A percentile compares a stretch with the other conserved stretches of the same genome.
Evolutionary conservation across 176 grass and related monocot species (phyloP).

Genomic region (Tuctoria greenei): DNA sequence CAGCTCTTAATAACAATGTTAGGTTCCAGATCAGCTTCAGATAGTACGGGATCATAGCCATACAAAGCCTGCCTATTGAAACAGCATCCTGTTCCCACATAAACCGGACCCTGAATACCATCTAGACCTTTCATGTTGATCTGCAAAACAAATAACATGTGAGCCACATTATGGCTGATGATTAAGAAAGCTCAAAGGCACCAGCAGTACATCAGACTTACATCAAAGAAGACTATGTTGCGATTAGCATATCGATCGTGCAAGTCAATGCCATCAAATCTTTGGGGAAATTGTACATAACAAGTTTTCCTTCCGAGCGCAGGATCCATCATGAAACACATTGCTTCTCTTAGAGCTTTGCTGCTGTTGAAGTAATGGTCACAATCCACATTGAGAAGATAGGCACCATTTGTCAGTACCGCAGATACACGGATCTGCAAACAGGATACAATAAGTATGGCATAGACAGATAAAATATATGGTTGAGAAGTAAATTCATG

Average conservation of each 20-base stretch:
- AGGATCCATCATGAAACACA: slow-evolving; percentile 99
- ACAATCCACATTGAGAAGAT: slow-evolving; percentile 99
- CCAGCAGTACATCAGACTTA: slow-evolving; percentile 41
- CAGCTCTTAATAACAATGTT: slow-evolving; percentile 92
- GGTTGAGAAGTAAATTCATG: slow-evolving; percentile 2
- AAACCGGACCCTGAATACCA: slow-evolving; percentile 95
- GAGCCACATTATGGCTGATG: slow-evolving; percentile 5
- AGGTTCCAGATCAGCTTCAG: slow-evolving; percentile 95
- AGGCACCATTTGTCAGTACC: slow-evolving; percentile 97
- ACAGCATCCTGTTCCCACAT: slow-evolving; percentile 98
- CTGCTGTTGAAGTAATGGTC: slow-evolving; percentile 99
- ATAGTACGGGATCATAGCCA: slow-evolving; percentile 96
- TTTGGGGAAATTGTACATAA: slow-evolving; percentile 97
- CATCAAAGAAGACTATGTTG: slow-evolving; percentile 99
- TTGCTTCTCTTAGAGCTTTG: slow-evolving; percentile 99
- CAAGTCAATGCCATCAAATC: slow-evolving; percentile 99
- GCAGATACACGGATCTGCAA: slow-evolving; percentile 95
- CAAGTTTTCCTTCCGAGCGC: slow-evolving; percentile 93
- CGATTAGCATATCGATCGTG: slow-evolving; percentile 99
- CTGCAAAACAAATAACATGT: slow-evolving; percentile 54
- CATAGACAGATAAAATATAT: neutral
- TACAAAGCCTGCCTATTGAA: slow-evolving; percentile 98
- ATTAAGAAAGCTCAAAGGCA: slow-evolving; percentile 9
- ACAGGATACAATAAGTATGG: slow-evolving; percentile 27
- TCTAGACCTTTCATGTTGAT: slow-evolving; percentile 99